Percentiles rank a stretch among this genome's conserved stretches.
These are phyloP conservation scores for Microascus cirrosus DNA, from an alignment of 2,329 filamentous ascomycete genomes.

Conservation along the genomic window DNA sequence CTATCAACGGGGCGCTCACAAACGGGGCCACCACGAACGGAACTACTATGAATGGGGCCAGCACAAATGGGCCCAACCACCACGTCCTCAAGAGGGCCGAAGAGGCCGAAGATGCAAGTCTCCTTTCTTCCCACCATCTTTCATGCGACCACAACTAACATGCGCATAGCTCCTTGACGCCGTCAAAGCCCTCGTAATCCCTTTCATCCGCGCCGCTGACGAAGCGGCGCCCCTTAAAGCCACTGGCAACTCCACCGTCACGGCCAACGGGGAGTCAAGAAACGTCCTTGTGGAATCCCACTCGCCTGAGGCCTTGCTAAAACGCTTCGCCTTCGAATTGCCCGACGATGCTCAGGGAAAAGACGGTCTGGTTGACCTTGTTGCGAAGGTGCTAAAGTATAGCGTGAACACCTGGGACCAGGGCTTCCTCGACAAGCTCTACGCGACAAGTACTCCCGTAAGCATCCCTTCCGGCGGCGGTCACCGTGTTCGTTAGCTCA, in stretches of 20 bases:
- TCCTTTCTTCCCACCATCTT: neutral
- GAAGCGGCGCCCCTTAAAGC: constrained; percentile 42
- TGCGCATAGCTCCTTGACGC: constrained; percentile 50
- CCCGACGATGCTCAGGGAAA: constrained; percentile 47
- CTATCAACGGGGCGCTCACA: too few species aligned
- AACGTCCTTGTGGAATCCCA: constrained; percentile 55
- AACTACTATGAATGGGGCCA: neutral
- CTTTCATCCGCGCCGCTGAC: constrained; percentile 62
- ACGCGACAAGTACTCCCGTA: constrained; percentile 77
- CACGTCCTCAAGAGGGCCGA: constrained; percentile 23
- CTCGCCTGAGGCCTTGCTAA: constrained; percentile 43
- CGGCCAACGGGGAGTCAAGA: constrained; percentile 24
- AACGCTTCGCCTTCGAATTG: constrained; percentile 46
- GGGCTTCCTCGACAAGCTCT: constrained; percentile 92
- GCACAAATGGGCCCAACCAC: neutral
- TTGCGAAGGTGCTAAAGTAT: constrained; percentile 64
- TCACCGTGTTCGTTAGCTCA: neutral
- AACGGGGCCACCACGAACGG: neutral
- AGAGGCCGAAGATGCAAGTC: constrained; percentile 34
- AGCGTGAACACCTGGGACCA: constrained; percentile 99
- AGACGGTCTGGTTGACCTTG: constrained; percentile 60
- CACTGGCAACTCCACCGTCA: constrained; percentile 33
- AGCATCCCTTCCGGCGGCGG: constrained; percentile 12
- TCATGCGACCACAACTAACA: neutral
- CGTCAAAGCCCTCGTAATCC: constrained; percentile 56